Base-by-base conservation (phyloP, 169 alveolate species). In the Eimeria brunetti region DNA sequence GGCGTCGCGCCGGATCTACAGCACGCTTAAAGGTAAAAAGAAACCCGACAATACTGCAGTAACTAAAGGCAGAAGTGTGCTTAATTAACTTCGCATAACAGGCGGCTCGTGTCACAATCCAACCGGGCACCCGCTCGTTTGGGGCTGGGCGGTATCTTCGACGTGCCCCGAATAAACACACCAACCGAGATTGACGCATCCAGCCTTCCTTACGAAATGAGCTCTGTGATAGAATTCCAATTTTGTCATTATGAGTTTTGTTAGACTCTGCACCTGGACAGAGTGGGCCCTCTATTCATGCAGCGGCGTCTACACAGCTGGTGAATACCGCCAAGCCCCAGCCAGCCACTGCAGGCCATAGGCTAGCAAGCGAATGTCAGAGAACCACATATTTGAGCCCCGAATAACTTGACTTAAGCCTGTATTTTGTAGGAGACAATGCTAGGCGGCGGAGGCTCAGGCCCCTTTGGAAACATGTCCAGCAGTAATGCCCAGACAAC, bases 401-500 rank as follows among this genome's bases (percentile, higher is more conserved):
- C 8, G 27, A 78, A 46, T 9, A 46, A 30, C 27, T 36, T 73
- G 7, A 62, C 88, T 46, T n/a, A 27, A 78, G 64, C 46, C 64
- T 49, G 88, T n/a, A 46, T 46, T 78, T 51, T 46, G 67, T 2
- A 46, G 46, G 78, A 49, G 49, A 86, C 83, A 67, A 86, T 86
- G 93, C 64, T 64, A 24, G 49, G 93, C 44, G 81, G 93, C 67
- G 93, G 84, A 62, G 93, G 83, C 62, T 38, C 93, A 36, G 83
- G 93, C 93, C 62, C 64, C 41, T 86, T 86, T 44, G 93, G 93
- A 14, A 86, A 46, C 81, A 27, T 86, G 27, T 86, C 93, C 1
- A 84, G 93, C 60, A 64, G 46, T 64, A 49, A 36, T 62, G 83
- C 93, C 75, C 69, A 44, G 12, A 41, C 60, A 12, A 27, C 83